A percentile compares a stretch with the other conserved stretches of the same genome.
phyloP scores from a whole-genome alignment of 139 green algal species.

The Chlorella sp. region DNA sequence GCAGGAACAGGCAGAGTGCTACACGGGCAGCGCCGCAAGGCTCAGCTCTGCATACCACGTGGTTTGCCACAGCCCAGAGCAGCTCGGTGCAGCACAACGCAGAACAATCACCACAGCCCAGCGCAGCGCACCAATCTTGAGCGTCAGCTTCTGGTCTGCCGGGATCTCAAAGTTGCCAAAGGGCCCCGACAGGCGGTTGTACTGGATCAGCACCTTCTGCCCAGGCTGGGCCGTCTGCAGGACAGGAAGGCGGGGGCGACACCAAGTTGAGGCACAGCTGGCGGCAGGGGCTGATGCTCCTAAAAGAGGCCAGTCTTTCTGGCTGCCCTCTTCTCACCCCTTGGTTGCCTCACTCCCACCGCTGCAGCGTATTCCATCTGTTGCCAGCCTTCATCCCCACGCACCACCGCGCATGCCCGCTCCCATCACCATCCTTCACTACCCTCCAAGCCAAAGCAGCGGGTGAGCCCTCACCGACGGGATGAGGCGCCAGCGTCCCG shows the following conservation, averaged over 20 bases:
- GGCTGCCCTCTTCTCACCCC: neutral
- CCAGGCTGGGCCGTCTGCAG: constrained; percentile 13
- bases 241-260: too few relatives aligned
- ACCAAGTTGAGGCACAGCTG: too few relatives aligned
- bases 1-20: neutral
- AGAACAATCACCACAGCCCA: neutral
- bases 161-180: constrained; percentile 23
- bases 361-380: neutral
- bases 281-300: too few relatives aligned
- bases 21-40: neutral
- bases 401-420: neutral
- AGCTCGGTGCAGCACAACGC: neutral
- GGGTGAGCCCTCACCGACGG: neutral
- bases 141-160: neutral
- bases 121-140: constrained; percentile 19
- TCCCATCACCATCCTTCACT: neutral
- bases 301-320: neutral
- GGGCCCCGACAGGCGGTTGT: constrained; percentile 29
- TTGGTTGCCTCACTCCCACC: neutral
- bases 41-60: neutral
- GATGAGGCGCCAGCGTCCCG: constrained; percentile 11
- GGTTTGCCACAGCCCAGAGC: neutral
- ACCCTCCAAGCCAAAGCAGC: neutral
- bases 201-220: constrained; percentile 27
- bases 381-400: neutral